These are phyloP conservation scores for Talaromyces sp. DNA, from an alignment of 2,329 filamentous ascomycete genomes.

Conservation along the genomic window DNA sequence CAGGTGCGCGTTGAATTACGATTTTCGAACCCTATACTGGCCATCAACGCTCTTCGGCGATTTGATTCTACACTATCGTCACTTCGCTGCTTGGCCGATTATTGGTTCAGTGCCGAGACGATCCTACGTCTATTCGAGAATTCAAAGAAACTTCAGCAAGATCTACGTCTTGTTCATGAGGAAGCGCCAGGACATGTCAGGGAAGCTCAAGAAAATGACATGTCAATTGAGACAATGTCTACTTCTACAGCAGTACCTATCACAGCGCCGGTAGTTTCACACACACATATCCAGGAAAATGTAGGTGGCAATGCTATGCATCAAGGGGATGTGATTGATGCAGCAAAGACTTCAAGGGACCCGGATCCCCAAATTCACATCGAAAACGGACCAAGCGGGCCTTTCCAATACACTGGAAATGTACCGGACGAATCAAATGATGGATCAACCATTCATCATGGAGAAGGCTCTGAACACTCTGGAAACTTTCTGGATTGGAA, in stretches of 20 bases:
- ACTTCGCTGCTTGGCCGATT: conserved; percentile 42
- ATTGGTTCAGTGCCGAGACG: conserved; percentile 46
- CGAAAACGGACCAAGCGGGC: conserved; percentile 1
- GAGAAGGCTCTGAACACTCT: conserved; percentile 32
- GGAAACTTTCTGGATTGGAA: conserved; percentile 43
- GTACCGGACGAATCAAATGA: conserved; percentile 11
- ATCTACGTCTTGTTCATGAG: conserved; percentile 39
- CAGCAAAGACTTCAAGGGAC: not conserved
- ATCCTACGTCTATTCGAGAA: conserved; percentile 46
- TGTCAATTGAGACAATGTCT: not conserved
- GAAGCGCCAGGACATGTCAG: conserved; percentile 19
- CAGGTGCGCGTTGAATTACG: conserved; percentile 48
- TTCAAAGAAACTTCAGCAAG: conserved; percentile 44
- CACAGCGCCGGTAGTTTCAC: conserved; percentile 17
- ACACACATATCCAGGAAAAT: conserved; percentile 25
- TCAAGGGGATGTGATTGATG: not conserved
- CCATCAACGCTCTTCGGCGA: conserved; percentile 46
- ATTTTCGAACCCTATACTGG: conserved; percentile 47
- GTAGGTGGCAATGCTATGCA: not conserved
- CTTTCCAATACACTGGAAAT: conserved; percentile 5
- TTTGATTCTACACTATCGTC: conserved; percentile 46
- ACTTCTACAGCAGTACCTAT: not conserved
- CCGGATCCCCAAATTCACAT: not conserved
- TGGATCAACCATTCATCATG: conserved; percentile 28
- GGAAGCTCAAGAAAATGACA: not conserved